A percentile compares a stretch with the other conserved stretches of the same genome.
These are phyloP conservation scores for Calonectria montana DNA, from an alignment of 2,329 filamentous ascomycete species.

Conservation along the genomic window DNA sequence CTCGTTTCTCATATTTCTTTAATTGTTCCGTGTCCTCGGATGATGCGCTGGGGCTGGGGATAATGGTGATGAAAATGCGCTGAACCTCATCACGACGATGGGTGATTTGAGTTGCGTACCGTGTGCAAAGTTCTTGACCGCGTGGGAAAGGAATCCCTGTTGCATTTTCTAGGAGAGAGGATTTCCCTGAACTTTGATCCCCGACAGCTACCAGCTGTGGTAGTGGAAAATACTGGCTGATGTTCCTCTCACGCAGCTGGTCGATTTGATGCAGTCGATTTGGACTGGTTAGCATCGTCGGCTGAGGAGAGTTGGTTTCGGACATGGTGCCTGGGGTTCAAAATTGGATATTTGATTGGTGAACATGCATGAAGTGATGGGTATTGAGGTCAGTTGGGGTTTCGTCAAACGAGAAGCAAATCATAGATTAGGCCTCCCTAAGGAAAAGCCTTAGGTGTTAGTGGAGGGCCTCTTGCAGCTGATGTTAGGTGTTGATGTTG, in stretches of 20 bases:
- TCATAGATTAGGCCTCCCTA: no score
- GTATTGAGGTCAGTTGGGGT: no score
- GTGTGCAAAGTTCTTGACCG: constrained; percentile 44
- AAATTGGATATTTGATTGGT: no score
- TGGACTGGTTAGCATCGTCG: neutral
- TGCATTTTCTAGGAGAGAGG: constrained; percentile 46
- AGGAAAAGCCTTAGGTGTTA: neutral
- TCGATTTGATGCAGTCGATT: neutral
- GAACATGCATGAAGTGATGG: neutral
- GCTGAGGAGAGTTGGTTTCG: neutral
- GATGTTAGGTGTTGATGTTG: neutral
- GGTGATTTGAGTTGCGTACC: constrained; percentile 44
- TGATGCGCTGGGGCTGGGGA: neutral
- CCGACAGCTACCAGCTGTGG: constrained; percentile 46
- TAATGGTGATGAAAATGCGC: neutral
- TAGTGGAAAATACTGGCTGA: neutral
- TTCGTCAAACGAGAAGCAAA: neutral
- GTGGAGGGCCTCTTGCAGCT: neutral
- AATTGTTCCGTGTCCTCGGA: neutral
- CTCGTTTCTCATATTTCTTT: neutral
- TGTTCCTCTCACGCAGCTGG: neutral
- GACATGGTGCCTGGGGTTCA: neutral
- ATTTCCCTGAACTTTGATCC: constrained; percentile 49
- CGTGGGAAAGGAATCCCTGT: constrained; percentile 47
- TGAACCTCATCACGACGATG: neutral